phyloP scores from a whole-genome alignment of 179 eudicot species.

The Gypsophila paniculata region DNA sequence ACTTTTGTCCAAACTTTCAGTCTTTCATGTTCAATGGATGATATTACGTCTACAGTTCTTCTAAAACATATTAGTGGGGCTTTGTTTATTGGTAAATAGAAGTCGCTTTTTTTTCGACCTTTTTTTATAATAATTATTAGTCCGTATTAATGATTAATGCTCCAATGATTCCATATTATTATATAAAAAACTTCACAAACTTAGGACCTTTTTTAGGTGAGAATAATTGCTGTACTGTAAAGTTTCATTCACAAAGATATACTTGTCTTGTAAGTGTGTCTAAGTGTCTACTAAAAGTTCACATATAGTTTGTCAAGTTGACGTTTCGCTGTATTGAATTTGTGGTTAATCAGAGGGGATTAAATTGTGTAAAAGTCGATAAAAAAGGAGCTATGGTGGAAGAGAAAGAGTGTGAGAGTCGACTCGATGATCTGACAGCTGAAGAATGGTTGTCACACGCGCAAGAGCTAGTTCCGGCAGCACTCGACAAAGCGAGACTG shows the following conservation, averaged over 20 bases:
- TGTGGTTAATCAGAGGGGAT: conserved; percentile 21
- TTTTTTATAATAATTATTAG: conserved; percentile 10
- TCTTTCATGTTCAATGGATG: conserved; percentile 31
- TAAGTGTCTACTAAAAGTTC: neutral
- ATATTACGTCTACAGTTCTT: conserved; percentile 27
- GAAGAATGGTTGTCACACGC: conserved; percentile 49
- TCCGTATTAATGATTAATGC: too few relatives aligned
- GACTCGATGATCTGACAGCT: conserved; percentile 23
- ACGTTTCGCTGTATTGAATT: conserved; percentile 4
- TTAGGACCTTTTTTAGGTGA: conserved; percentile 19
- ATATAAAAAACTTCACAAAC: conserved; percentile 14
- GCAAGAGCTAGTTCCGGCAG: conserved; percentile 62
- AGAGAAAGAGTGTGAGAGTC: conserved; percentile 24
- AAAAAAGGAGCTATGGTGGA: conserved; percentile 38
- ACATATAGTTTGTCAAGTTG: neutral
- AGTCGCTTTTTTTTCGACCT: conserved; percentile 21
- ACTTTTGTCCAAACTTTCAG: conserved; percentile 13
- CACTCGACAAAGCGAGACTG: conserved; percentile 52
- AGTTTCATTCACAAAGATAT: conserved; percentile 9
- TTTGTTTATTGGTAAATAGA: conserved; percentile 31
- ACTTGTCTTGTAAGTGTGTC: conserved; percentile 2
- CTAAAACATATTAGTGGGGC: conserved; percentile 33
- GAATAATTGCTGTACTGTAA: conserved; percentile 16
- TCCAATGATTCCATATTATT: conserved; percentile 20
- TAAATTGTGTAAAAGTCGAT: neutral